These are phyloP conservation scores for Erythrophleum fordii DNA, from an alignment of 306 rosid species.

Conservation along the genomic window DNA sequence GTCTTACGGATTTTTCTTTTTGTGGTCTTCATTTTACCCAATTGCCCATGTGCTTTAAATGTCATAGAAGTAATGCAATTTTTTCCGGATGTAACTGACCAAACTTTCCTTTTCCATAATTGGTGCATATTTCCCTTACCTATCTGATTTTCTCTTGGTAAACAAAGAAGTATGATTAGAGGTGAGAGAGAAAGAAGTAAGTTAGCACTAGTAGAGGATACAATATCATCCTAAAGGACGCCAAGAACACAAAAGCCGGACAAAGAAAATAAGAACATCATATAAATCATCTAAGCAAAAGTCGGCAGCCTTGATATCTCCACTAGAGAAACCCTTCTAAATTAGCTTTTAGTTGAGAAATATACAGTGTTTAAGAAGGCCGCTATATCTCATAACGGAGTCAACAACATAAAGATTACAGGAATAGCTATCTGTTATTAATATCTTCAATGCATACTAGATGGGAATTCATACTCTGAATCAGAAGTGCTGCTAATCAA, in stretches of 20 bases:
- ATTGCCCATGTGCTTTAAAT: neutral
- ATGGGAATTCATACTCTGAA: neutral
- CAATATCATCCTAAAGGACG: neutral
- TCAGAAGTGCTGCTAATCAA: neutral
- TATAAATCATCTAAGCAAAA: neutral
- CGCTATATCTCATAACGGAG: too few relatives aligned
- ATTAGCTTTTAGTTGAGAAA: neutral
- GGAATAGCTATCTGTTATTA: neutral
- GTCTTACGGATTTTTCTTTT: neutral
- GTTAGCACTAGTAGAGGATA: neutral
- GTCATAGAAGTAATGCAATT: too few relatives aligned
- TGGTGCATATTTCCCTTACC: neutral
- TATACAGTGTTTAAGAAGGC: neutral
- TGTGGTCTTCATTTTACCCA: neutral
- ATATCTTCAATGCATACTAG: neutral
- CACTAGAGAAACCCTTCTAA: neutral
- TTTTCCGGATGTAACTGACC: neutral
- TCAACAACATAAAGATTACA: neutral
- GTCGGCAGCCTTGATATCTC: neutral
- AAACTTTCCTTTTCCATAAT: neutral
- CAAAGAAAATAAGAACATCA: neutral
- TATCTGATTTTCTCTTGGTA: neutral
- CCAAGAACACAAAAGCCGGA: neutral
- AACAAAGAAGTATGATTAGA: neutral
- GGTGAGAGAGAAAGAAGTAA: neutral